Base-by-base conservation (phyloP, 2,329 filamentous ascomycete genomes). In the Claviceps sp. region DNA sequence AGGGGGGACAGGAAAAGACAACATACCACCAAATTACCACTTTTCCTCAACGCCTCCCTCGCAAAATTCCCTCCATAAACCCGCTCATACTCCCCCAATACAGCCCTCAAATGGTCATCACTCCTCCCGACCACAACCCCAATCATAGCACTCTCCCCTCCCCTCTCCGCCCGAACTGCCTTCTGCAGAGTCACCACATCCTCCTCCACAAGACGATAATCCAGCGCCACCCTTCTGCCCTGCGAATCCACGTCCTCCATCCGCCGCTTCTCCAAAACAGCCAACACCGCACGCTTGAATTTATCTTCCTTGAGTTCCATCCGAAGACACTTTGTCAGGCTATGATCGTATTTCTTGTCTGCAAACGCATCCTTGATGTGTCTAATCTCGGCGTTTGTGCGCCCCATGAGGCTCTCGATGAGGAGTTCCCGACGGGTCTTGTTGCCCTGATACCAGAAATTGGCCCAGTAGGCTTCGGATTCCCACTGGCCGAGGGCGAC, bases 381-480 rank as follows among this genome's bases (percentile, higher is more conserved):
- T 11, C 79, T 77, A 55, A 97, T 87, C 62, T 97, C 93, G n/a
- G 79, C 74, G 66, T 96, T 96, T 29, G 82, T 82, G 5, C 90
- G 81, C 0, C 93, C 93, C 82, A 96, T 95, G 20, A 98, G 77
- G 5, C 83, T 81, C 68, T 98, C 93, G 60, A 97, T 96, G 50
- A 98, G 78, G 38, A 98, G 75, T 67, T 97, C 91, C 5, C 90
- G 81, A 2, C 88, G 79, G 7, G 83, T 87, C 60, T 84, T 86
- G 66, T 91, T 86, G 39, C 84, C 83, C 64, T 96, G 91, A 69
- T 96, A 97, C 83, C 89, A 97, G 68, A 88, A 95, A 66, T 96
- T 97, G 54, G 91, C 89, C 90, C 93, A 98, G 74, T 95, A 95
- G 0, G 88, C 88, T 66, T 98, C 93, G 59, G 83, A 85, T 70